Conservation (phyloP, 2,329 filamentous ascomycete genomes). For the Sarocladiaceae sp. region DNA sequence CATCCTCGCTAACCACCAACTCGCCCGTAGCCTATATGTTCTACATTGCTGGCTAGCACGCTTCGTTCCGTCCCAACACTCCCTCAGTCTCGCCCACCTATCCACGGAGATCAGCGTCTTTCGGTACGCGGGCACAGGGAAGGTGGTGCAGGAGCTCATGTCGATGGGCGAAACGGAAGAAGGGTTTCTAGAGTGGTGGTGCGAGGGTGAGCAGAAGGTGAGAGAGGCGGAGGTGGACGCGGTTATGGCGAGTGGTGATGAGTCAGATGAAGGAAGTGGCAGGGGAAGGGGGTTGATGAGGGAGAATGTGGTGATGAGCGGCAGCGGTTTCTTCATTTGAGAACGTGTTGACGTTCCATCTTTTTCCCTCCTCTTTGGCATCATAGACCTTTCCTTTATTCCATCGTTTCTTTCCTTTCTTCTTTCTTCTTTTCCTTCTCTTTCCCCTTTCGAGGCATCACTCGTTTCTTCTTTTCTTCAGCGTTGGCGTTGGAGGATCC, state of each 20-base stretch:
- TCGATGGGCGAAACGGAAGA: background rate
- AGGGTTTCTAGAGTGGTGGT: constrained; percentile 5
- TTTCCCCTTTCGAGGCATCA: too few species aligned
- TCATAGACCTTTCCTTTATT: background rate
- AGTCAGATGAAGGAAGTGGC: too few species aligned
- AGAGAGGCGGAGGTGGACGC: background rate
- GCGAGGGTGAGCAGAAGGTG: background rate
- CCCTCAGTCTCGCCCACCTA: background rate
- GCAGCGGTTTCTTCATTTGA: background rate
- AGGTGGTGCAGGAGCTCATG: background rate
- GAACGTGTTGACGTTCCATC: background rate
- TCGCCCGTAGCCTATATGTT: background rate
- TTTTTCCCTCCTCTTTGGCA: background rate
- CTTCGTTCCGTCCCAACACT: background rate
- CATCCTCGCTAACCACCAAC: background rate
- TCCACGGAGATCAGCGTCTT: background rate
- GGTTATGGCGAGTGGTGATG: background rate
- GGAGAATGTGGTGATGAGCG: background rate
- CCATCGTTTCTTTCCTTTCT: background rate
- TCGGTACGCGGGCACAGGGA: background rate
- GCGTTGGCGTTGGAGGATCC: too few species aligned
- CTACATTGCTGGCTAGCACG: background rate
- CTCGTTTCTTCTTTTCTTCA: too few species aligned
- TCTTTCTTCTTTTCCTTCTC: background rate
- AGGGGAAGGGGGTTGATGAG: too few species aligned